Evolutionary conservation across 1,139 yeast species (phyloP).

Genomic region (Yamadazyma siamensis): DNA sequence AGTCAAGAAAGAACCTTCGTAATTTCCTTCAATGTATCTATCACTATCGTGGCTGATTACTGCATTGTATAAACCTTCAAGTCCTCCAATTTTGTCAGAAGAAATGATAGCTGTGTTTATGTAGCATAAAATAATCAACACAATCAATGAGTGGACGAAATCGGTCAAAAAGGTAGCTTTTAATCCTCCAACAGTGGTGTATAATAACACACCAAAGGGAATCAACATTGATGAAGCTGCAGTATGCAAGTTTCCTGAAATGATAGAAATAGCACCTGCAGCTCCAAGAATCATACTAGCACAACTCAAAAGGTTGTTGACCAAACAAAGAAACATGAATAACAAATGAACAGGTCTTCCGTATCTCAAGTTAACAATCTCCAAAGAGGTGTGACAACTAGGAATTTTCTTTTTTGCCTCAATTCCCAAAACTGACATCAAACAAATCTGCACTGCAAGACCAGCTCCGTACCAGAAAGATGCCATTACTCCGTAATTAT

Average conservation of each 20-base stretch:
- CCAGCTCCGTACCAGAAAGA: slow-evolving; percentile 27
- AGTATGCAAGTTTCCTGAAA: slow-evolving; percentile 30
- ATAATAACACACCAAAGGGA: slow-evolving; percentile 35
- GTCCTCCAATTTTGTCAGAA: slow-evolving; percentile 26
- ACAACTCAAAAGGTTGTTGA: slow-evolving; percentile 30
- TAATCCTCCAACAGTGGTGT: slow-evolving; percentile 40
- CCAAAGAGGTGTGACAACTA: slow-evolving; percentile 27
- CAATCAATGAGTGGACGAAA: slow-evolving; percentile 31
- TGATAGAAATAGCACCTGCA: slow-evolving; percentile 30
- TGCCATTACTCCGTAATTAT: slow-evolving; percentile 26
- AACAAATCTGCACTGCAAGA: slow-evolving; percentile 25
- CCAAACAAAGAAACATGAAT: slow-evolving; percentile 28
- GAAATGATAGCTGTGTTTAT: slow-evolving; percentile 24
- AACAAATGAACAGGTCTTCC: slow-evolving; percentile 27
- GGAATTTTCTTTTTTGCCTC: slow-evolving; percentile 31
- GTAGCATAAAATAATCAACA: slow-evolving; percentile 27
- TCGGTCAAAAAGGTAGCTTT: slow-evolving; percentile 40
- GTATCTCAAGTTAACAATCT: slow-evolving; percentile 29
- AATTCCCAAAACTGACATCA: slow-evolving; percentile 26
- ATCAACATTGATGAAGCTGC: slow-evolving; percentile 32
- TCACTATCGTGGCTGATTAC: slow-evolving; percentile 16
- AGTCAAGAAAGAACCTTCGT: slow-evolving; percentile 30
- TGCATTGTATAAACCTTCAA: slow-evolving; percentile 25
- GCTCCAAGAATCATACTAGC: slow-evolving; percentile 38
- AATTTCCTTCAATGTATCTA: slow-evolving; percentile 28